These are phyloP conservation scores for Nakazawaea wickerhamii DNA, from an alignment of 805 yeast species.

Conservation along the genomic window DNA sequence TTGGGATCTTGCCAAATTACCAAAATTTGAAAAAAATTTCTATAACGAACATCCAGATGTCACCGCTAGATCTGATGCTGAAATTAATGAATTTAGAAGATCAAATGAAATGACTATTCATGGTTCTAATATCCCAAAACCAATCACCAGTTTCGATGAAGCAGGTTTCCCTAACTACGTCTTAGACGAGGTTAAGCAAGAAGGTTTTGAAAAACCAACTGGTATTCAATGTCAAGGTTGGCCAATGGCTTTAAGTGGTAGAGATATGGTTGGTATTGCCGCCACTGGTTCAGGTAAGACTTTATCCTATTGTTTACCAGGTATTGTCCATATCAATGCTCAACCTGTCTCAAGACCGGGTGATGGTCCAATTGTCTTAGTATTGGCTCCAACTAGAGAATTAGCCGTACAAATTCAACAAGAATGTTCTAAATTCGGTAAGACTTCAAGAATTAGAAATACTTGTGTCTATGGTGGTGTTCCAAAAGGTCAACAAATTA, in stretches of 20 bases:
- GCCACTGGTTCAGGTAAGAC: slow-evolving; percentile 99
- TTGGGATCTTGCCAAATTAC: slow-evolving; percentile 74
- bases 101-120: slow-evolving; percentile 79
- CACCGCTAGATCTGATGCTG: slow-evolving; percentile 65
- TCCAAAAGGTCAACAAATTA: slow-evolving; percentile 95
- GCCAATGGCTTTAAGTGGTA: slow-evolving; percentile 99
- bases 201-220: slow-evolving; percentile 93
- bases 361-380: slow-evolving; percentile 95
- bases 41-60: slow-evolving; percentile 83
- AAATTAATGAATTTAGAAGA: slow-evolving; percentile 70
- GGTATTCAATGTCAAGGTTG: slow-evolving; percentile 99
- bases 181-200: slow-evolving; percentile 77
- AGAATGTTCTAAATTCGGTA: slow-evolving; percentile 94
- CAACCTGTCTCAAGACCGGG: slow-evolving; percentile 91
- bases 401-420: slow-evolving; percentile 95
- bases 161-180: slow-evolving; percentile 98
- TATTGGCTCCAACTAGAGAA: slow-evolving; percentile 98
- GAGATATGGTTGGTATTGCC: slow-evolving; percentile 98
- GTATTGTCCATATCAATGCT: slow-evolving; percentile 96
- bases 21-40: slow-evolving; percentile 92
- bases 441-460: slow-evolving; percentile 88
- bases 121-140: slow-evolving; percentile 89
- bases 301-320: slow-evolving; percentile 92
- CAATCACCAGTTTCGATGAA: slow-evolving; percentile 88
- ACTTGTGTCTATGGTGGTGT: slow-evolving; percentile 99